A percentile compares a stretch with the other conserved stretches of the same genome.
Evolutionary conservation across 768 basidiomycete species (phyloP).

Genomic region (Lentinula guzmanii): DNA sequence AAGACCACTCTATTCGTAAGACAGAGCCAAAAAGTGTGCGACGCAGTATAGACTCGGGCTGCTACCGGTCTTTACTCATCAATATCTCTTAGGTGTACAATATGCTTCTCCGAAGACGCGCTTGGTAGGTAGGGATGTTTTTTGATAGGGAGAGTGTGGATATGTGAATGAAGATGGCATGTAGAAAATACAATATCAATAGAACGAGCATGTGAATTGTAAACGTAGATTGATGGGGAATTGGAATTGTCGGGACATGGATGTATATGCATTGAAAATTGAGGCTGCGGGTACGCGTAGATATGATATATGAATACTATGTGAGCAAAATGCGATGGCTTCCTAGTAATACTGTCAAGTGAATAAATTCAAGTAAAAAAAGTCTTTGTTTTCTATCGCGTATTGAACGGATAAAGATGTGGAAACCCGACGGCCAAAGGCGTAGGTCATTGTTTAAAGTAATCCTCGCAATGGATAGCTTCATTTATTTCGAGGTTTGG

Average conservation of each 20-base stretch:
- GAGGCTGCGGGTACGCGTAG: too few species aligned
- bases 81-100: too few species aligned
- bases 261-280: too few species aligned
- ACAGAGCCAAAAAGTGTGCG: background rate
- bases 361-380: background rate
- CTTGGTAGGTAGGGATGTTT: too few species aligned
- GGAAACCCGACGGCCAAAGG: background rate
- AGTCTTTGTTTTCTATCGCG: background rate
- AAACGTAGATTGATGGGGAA: background rate
- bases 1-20: background rate
- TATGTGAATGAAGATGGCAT: background rate
- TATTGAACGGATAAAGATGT: background rate
- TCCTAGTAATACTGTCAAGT: background rate
- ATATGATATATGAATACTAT: too few species aligned
- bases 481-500: slow-evolving; percentile 25
- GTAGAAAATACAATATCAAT: too few species aligned
- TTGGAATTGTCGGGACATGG: background rate
- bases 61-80: too few species aligned
- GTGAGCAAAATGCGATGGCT: too few species aligned
- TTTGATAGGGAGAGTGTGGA: too few species aligned
- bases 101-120: too few species aligned
- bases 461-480: background rate
- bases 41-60: too few species aligned
- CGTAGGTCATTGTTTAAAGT: background rate
- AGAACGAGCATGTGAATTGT: too few species aligned